phyloP scores from a whole-genome alignment of 1,139 yeast genomes.

The Saccharomycopsis hybrid region DNA sequence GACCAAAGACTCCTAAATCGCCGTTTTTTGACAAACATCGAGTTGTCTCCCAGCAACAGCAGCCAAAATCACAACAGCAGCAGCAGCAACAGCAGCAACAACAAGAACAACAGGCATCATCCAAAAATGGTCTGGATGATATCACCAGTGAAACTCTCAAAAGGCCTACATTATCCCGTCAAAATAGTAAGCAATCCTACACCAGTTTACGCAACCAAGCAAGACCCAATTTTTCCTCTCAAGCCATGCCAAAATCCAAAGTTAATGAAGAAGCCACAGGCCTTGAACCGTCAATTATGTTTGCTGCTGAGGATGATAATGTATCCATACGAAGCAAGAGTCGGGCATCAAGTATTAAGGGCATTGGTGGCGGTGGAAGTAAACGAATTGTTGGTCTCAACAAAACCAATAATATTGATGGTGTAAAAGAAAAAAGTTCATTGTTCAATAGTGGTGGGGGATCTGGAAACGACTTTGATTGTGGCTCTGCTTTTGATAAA shows the following conservation, averaged over 20 bases:
- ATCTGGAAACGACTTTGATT: background rate
- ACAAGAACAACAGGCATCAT: background rate
- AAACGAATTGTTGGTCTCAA: background rate
- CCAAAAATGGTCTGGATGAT: background rate
- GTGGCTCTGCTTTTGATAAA: background rate
- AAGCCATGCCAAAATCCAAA: conserved; percentile 68
- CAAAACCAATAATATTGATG: no score
- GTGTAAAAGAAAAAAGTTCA: no score
- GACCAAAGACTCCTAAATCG: conserved; percentile 16
- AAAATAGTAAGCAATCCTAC: conserved; percentile 25
- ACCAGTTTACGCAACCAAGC: conserved; percentile 35
- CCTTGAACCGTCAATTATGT: conserved; percentile 50
- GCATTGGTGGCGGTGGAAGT: no score
- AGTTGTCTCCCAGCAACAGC: no score
- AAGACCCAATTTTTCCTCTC: conserved; percentile 72
- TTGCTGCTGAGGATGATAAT: conserved; percentile 30
- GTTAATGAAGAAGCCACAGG: conserved; percentile 65
- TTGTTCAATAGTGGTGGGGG: background rate
- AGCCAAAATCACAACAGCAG: no score
- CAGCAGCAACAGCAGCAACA: no score
- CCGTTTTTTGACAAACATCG: conserved; percentile 15
- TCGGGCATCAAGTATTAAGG: conserved; percentile 20
- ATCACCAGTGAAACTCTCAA: conserved; percentile 8
- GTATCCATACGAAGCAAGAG: conserved; percentile 9
- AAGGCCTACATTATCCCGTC: conserved; percentile 27